Evolutionary conservation across 2,329 filamentous ascomycete genomes (phyloP), one percentile per base, ranked within the genome.

Genomic region (Nigrospora sphaerica): DNA sequence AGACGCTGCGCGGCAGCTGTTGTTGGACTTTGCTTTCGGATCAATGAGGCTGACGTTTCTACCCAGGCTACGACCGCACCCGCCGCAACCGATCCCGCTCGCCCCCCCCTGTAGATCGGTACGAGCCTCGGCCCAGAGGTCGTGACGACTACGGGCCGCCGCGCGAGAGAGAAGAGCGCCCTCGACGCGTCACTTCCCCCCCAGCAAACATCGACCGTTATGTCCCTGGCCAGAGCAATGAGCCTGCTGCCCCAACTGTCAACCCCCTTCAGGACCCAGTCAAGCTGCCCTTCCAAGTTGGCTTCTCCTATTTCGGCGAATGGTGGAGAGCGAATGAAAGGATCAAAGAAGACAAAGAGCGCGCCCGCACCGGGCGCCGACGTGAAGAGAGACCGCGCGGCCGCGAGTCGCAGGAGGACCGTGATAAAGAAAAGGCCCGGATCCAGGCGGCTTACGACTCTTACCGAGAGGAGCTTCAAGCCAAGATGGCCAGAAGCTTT

Each of bases 271-370:
- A 78, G 12, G 86, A 92, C 51, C 87, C 87, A 2, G 73, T 85
- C 55, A 80, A 80, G 50, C 73, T 92, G 11, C 80, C 85, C 3
- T 90, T 86, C 52, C 87, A 92, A 61, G 87, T 91, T 46, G 87
- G 87, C 2, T 92, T 92, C 65, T 91, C 86, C 13, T 92, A 85
- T 64, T 92, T 88, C 57, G 83, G 87, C 16, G 87, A 92, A 64
- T 92, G 87, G 87, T 92, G 87, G 87, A 80, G 87, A 50, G 74
- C 83, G 54, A 88, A 91, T 55, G 86, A 91, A 62, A 83, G 83
- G 59, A 85, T 91, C 60, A 91, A 89, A 64, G 86, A 91, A 43
- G 86, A 91, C 50, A 86, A 83, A 57, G 87, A 92, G 58, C 80
- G 84, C 32, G 71, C 73, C 23, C 81, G 81, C 51, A 83, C 81